Conservation (phyloP, 305 asterid species). For the Rubia tinctorum region DNA sequence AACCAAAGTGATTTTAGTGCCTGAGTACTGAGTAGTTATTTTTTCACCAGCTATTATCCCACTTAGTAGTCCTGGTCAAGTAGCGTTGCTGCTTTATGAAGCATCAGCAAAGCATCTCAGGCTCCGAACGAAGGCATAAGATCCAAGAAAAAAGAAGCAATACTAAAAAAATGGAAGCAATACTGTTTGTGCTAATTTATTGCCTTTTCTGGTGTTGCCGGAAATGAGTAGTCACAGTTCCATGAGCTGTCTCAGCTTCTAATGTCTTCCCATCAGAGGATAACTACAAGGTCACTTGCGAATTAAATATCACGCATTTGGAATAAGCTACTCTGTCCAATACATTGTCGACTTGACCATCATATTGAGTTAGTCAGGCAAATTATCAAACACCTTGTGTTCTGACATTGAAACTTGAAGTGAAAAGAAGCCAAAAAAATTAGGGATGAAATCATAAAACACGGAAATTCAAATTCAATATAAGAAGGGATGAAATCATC, state of each 20-base stretch:
- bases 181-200: slow-evolving; percentile 91
- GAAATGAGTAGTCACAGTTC: slow-evolving; percentile 91
- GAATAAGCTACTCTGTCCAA: too few species aligned
- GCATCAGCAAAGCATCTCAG: background rate
- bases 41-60: slow-evolving; percentile 90
- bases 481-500: too few species aligned
- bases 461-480: too few species aligned
- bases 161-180: slow-evolving; percentile 80
- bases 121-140: background rate
- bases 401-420: too few species aligned
- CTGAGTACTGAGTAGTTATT: slow-evolving; percentile 53
- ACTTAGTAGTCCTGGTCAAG: slow-evolving; percentile 22
- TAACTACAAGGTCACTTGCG: slow-evolving; percentile 41
- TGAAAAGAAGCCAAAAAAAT: too few species aligned
- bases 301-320: background rate
- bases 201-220: slow-evolving; percentile 85
- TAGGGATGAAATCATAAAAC: too few species aligned
- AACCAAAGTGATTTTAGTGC: slow-evolving; percentile 91
- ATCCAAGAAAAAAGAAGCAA: slow-evolving; percentile 11
- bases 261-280: slow-evolving; percentile 87
- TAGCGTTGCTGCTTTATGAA: background rate
- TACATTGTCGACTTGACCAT: too few species aligned
- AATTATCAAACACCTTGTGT: too few species aligned
- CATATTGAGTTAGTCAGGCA: too few species aligned
- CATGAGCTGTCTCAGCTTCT: slow-evolving; percentile 98